Conservation (phyloP, 116 monocot species). For the Posidonia oceanica region DNA sequence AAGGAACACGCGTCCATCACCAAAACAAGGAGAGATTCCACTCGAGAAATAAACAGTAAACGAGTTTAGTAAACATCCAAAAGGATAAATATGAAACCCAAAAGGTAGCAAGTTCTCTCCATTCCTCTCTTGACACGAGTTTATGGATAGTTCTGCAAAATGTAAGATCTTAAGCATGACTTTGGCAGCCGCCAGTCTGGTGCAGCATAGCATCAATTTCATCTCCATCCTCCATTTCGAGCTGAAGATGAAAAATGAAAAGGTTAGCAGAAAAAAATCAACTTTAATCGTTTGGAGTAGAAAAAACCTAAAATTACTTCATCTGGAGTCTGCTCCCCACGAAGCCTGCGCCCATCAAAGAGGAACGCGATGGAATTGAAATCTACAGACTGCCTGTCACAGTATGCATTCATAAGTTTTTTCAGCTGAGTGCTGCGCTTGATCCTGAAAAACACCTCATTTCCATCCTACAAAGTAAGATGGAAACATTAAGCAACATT, state of each 20-base stretch:
- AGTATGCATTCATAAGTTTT: slow-evolving; percentile 30
- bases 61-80: too few species aligned
- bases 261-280: neutral
- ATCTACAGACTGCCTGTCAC: slow-evolving; percentile 21
- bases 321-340: slow-evolving; percentile 25
- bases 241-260: slow-evolving; percentile 10
- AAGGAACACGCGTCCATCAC: too few species aligned
- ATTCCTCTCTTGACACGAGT: neutral
- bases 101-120: neutral
- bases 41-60: too few species aligned
- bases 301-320: slow-evolving; percentile 10
- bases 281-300: too few species aligned
- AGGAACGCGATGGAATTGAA: slow-evolving; percentile 25
- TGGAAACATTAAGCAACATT: neutral
- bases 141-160: neutral
- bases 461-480: slow-evolving; percentile 17
- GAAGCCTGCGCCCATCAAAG: slow-evolving; percentile 19
- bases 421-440: slow-evolving; percentile 23
- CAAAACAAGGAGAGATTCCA: too few species aligned
- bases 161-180: neutral
- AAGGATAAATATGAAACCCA: neutral
- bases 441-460: slow-evolving; percentile 31
- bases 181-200: slow-evolving; percentile 19
- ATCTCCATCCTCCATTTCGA: slow-evolving; percentile 33
- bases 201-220: slow-evolving; percentile 32